These are phyloP conservation scores for Pholiota conissans DNA, from an alignment of 768 basidiomycete species.

Conservation along the genomic window DNA sequence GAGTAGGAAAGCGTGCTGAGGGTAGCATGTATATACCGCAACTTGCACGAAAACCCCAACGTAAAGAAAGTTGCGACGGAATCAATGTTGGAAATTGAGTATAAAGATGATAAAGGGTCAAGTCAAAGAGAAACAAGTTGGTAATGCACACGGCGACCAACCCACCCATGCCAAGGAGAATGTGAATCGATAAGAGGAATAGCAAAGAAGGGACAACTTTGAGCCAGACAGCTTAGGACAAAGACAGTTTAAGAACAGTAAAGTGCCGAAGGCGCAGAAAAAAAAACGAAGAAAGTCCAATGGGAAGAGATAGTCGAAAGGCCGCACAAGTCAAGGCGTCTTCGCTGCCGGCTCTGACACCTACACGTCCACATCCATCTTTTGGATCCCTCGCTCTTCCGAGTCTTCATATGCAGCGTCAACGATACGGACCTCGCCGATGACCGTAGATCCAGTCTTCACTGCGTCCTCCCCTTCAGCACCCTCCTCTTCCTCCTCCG, in stretches of 20 bases:
- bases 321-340: too few species aligned
- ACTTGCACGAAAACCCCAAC: too few species aligned
- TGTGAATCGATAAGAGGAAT: not conserved
- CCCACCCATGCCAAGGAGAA: too few species aligned
- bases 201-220: not conserved
- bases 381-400: constrained; percentile 11
- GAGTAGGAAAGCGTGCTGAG: too few species aligned
- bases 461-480: not conserved
- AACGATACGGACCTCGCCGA: constrained; percentile 23
- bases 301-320: not conserved
- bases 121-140: not conserved
- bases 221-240: not conserved
- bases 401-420: constrained; percentile 14
- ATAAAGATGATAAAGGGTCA: too few species aligned
- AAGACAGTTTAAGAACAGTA: not conserved
- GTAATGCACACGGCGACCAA: not conserved
- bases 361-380: constrained; percentile 30
- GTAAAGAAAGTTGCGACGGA: not conserved
- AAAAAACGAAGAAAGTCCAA: not conserved
- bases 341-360: not conserved
- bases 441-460: too few species aligned
- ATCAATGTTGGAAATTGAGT: too few species aligned
- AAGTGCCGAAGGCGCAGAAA: not conserved
- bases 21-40: too few species aligned
- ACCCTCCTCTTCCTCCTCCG: constrained; percentile 17